Evolutionary conservation across 768 basidiomycete genomes (phyloP).

Genomic region (Termitomyces sp.): DNA sequence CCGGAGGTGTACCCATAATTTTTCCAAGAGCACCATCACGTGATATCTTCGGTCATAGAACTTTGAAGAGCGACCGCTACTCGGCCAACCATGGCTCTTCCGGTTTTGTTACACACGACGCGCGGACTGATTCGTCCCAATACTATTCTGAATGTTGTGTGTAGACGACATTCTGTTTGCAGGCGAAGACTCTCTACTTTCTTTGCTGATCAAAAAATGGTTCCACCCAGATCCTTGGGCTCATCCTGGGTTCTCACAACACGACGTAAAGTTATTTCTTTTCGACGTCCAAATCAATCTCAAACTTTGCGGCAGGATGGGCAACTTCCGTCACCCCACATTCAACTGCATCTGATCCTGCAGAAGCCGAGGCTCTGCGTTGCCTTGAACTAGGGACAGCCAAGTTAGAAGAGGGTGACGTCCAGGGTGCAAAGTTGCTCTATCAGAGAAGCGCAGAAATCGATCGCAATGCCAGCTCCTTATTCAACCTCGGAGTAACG

Average conservation of each 20-base stretch:
- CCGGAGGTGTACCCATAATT: neutral
- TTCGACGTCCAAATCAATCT: neutral
- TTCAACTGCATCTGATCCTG: constrained; percentile 79
- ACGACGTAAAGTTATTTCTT: constrained; percentile 21
- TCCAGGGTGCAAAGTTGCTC: constrained; percentile 67
- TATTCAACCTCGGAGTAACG: constrained; percentile 87
- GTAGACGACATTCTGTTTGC: constrained; percentile 9
- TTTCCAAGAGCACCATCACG: constrained; percentile 11
- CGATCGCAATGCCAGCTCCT: constrained; percentile 69
- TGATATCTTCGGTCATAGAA: neutral
- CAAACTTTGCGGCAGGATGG: constrained; percentile 45
- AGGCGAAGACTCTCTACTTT: constrained; percentile 11
- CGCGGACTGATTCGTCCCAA: constrained; percentile 4
- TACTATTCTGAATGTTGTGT: neutral
- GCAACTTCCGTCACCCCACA: constrained; percentile 77
- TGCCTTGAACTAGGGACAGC: constrained; percentile 81
- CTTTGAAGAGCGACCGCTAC: neutral
- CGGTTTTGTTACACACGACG: constrained; percentile 11
- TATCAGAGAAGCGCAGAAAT: constrained; percentile 80
- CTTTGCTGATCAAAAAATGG: constrained; percentile 12
- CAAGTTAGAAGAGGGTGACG: constrained; percentile 83
- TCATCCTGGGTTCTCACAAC: constrained; percentile 13
- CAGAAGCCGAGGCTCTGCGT: constrained; percentile 70
- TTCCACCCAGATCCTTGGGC: constrained; percentile 17
- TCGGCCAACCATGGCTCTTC: constrained; percentile 16